Conservation (phyloP, 805 yeast genomes). For the Wickerhamiella azyma region DNA sequence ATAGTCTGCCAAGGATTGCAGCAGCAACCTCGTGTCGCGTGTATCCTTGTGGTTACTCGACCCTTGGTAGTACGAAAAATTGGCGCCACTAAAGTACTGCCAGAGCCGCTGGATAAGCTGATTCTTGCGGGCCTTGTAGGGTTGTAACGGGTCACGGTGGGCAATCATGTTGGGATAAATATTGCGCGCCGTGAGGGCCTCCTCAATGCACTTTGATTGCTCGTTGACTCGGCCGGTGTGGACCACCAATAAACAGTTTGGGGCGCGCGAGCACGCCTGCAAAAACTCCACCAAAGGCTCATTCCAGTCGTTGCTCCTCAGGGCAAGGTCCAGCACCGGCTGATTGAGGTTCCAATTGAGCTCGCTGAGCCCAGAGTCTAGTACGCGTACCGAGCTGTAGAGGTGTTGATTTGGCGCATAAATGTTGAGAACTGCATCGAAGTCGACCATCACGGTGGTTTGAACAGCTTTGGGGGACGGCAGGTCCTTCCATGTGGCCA, state of each 20-base stretch:
- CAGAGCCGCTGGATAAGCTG: slow-evolving; percentile 15
- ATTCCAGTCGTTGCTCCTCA: slow-evolving; percentile 12
- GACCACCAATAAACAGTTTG: slow-evolving; percentile 10
- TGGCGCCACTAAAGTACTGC: slow-evolving; percentile 10
- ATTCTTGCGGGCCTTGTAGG: slow-evolving; percentile 2
- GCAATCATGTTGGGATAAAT: slow-evolving; percentile 12
- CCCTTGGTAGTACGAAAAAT: slow-evolving; percentile 14
- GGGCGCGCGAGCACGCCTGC: background rate
- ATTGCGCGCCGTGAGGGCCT: slow-evolving; percentile 11
- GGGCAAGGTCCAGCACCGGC: background rate
- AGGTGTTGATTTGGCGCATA: slow-evolving; percentile 13
- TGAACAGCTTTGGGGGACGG: background rate
- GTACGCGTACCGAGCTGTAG: slow-evolving; percentile 5
- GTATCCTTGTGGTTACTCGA: slow-evolving; percentile 9
- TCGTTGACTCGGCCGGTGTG: slow-evolving; percentile 13
- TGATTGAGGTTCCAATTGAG: slow-evolving; percentile 11
- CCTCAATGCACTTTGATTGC: slow-evolving; percentile 7
- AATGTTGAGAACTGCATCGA: slow-evolving; percentile 12
- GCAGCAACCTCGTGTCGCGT: slow-evolving; percentile 2
- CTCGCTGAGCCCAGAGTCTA: slow-evolving; percentile 13
- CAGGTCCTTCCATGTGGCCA: slow-evolving; percentile 2
- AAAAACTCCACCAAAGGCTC: slow-evolving; percentile 12
- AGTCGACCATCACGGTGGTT: background rate
- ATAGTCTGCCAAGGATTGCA: slow-evolving; percentile 10
- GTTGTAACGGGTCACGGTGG: slow-evolving; percentile 12